These are phyloP conservation scores for Scorias spongiosa DNA, from an alignment of 2,329 filamentous ascomycete species.

Conservation along the genomic window DNA sequence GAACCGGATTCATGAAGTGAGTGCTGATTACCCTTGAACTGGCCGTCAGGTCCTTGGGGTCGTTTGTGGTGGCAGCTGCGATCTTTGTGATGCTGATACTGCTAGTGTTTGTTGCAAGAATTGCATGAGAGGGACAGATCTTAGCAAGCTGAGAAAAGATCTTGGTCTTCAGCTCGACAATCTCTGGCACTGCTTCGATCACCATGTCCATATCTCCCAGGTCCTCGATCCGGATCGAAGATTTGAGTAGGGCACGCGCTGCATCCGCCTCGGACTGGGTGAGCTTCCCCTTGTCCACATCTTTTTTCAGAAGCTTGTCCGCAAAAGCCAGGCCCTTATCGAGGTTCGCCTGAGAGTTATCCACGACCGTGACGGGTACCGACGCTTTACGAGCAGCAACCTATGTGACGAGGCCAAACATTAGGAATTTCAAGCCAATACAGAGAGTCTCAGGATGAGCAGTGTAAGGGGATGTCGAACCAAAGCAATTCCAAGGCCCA, in stretches of 20 bases:
- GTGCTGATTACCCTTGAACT: conserved; percentile 84
- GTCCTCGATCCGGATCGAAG: conserved; percentile 59
- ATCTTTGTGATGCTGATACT: conserved; percentile 96
- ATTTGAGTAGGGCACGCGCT: conserved; percentile 51
- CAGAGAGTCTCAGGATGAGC: too few species aligned
- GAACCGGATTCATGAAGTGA: conserved; percentile 99
- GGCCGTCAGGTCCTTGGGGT: conserved; percentile 65
- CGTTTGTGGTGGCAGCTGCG: conserved; percentile 56
- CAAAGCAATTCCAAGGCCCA: conserved; percentile 35
- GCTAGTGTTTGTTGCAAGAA: conserved; percentile 96
- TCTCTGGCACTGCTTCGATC: conserved; percentile 83
- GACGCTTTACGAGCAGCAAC: conserved; percentile 76
- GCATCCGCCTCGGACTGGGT: conserved; percentile 67
- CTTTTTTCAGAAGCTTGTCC: conserved; percentile 85
- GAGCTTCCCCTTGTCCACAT: conserved; percentile 75
- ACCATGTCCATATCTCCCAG: conserved; percentile 84
- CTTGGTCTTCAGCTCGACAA: conserved; percentile 68
- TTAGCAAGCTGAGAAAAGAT: conserved; percentile 75
- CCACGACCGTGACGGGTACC: conserved; percentile 73
- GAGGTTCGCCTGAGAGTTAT: conserved; percentile 68
- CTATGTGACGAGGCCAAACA: conserved; percentile 45
- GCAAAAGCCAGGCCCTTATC: conserved; percentile 85
- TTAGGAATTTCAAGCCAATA: background rate
- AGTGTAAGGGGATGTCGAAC: background rate
- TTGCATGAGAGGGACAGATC: conserved; percentile 68